These are phyloP conservation scores for Penicillium simplicissimum DNA, from an alignment of 495 filamentous ascomycete genomes.

Conservation along the genomic window DNA sequence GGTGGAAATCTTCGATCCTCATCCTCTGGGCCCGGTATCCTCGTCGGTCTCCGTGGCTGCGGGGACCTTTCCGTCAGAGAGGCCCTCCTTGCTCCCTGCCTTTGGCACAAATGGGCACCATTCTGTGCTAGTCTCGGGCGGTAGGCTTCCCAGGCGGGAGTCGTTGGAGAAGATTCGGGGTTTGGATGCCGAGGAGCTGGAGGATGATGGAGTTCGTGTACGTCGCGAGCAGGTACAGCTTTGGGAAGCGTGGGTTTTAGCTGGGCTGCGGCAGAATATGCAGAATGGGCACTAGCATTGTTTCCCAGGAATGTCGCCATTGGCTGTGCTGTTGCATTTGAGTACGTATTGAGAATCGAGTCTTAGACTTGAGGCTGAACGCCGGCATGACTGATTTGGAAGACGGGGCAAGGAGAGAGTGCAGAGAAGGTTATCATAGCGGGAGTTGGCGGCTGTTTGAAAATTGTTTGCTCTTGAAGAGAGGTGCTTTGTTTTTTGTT, in stretches of 20 bases:
- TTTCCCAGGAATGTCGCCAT: no score
- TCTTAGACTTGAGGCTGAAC: not conserved
- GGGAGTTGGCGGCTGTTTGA: constrained; percentile 20
- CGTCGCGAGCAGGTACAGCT: constrained; percentile 53
- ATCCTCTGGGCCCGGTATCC: not conserved
- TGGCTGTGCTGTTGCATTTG: not conserved
- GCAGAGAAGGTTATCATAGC: not conserved
- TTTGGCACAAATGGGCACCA: not conserved
- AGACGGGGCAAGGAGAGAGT: not conserved
- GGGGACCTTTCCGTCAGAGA: constrained; percentile 7
- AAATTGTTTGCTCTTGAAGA: not conserved
- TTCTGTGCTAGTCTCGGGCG: constrained; percentile 17
- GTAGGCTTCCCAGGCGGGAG: constrained; percentile 7
- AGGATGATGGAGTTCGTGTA: constrained; percentile 58
- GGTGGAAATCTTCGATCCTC: constrained; percentile 25
- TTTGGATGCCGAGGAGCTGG: constrained; percentile 50
- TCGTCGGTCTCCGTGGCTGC: constrained; percentile 22
- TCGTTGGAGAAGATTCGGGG: constrained; percentile 26
- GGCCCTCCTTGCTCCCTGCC: not conserved
- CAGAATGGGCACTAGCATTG: constrained; percentile 9
- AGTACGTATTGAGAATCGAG: not conserved
- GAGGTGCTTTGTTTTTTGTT: not conserved
- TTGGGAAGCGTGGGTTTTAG: constrained; percentile 68
- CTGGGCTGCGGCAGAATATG: constrained; percentile 15
- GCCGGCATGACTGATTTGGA: not conserved